Conservation (phyloP, 768 basidiomycete genomes). For the Russula abietina region DNA sequence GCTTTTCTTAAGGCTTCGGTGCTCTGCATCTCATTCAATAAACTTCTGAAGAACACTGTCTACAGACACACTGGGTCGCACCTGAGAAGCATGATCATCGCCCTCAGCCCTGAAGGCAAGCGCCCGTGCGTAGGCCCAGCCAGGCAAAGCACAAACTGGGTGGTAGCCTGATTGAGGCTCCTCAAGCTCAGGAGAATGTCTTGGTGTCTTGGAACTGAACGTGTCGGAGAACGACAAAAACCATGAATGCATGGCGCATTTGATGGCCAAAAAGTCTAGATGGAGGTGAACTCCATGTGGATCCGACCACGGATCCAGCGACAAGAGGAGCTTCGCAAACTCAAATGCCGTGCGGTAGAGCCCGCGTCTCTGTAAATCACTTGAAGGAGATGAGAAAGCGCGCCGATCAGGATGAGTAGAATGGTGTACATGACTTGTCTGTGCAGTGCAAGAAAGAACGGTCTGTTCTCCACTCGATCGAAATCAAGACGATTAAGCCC, state of each 20-base stretch:
- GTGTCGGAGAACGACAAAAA: constrained; percentile 59
- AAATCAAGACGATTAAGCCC: constrained; percentile 86
- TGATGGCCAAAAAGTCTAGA: constrained; percentile 80
- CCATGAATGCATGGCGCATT: constrained; percentile 77
- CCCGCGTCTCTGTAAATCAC: constrained; percentile 83
- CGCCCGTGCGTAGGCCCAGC: constrained; percentile 68
- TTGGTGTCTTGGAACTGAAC: constrained; percentile 29
- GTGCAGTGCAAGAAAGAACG: constrained; percentile 85
- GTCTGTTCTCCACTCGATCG: constrained; percentile 83
- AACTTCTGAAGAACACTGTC: neutral
- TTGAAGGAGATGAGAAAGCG: constrained; percentile 29
- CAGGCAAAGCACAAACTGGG: constrained; percentile 53
- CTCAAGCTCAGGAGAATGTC: constrained; percentile 24
- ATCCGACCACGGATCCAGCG: constrained; percentile 80
- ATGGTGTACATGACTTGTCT: constrained; percentile 66
- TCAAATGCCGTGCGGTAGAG: constrained; percentile 88
- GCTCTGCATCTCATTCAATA: constrained; percentile 47
- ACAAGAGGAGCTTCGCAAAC: constrained; percentile 78
- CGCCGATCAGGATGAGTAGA: no score
- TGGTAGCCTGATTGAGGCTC: constrained; percentile 35
- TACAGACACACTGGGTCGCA: constrained; percentile 5
- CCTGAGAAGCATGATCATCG: constrained; percentile 8
- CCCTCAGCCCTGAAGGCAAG: constrained; percentile 49
- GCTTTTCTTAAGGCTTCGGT: constrained; percentile 69
- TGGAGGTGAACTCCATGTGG: constrained; percentile 82